Percentiles rank a stretch among this genome's conserved stretches.
Evolutionary conservation across 345 rosid species (phyloP).

Genomic region (Dimocarpus longan): DNA sequence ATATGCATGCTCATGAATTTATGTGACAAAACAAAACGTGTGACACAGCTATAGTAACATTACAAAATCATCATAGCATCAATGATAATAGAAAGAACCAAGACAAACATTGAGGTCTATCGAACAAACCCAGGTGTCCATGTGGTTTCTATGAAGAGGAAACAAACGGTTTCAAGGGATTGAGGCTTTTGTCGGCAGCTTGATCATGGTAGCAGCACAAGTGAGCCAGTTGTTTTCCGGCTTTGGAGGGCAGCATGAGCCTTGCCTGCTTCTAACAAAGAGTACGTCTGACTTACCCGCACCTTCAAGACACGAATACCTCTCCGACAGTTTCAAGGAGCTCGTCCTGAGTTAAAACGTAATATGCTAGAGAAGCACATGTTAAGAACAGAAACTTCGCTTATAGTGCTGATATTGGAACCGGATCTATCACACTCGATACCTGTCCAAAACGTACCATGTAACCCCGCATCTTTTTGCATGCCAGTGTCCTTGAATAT

Average conservation of each 20-base stretch:
- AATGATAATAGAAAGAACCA: too few species aligned
- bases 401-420: constrained; percentile 67
- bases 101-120: too few species aligned
- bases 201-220: constrained; percentile 66
- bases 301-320: constrained; percentile 58
- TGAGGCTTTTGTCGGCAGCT: background rate
- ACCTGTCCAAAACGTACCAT: constrained; percentile 90
- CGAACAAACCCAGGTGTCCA: too few species aligned
- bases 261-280: constrained; percentile 65
- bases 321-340: constrained; percentile 69
- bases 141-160: too few species aligned
- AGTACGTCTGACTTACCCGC: constrained; percentile 73
- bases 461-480: constrained; percentile 72
- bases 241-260: constrained; percentile 80
- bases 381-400: constrained; percentile 78
- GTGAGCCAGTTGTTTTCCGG: constrained; percentile 70
- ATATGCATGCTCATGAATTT: too few species aligned
- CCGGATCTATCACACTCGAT: constrained; percentile 75
- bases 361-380: constrained; percentile 72
- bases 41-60: too few species aligned
- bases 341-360: constrained; percentile 55
- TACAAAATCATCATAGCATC: too few species aligned
- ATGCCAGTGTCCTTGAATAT: constrained; percentile 69
- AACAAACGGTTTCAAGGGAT: background rate
- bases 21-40: too few species aligned